phyloP scores from a whole-genome alignment of 2,329 filamentous ascomycete genomes.

The Ploettnerulaceae sp. region DNA sequence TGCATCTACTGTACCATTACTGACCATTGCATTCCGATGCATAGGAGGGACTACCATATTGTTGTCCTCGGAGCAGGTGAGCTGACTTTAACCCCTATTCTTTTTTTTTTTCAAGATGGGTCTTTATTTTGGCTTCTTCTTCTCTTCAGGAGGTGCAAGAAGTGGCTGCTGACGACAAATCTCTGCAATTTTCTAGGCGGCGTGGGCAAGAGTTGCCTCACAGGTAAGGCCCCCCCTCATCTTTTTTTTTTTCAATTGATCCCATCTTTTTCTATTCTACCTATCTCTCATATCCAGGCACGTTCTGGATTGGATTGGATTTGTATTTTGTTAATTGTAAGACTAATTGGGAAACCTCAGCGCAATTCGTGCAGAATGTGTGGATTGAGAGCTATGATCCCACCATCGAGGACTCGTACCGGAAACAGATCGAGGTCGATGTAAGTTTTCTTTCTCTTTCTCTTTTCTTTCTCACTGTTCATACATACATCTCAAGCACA shows the following conservation, averaged over 20 bases:
- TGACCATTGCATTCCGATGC: background rate
- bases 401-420: conserved; percentile 58
- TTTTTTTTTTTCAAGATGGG: too few relatives aligned
- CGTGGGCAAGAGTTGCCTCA: conserved; percentile 71
- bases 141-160: background rate
- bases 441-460: conserved; percentile 51
- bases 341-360: conserved; percentile 35
- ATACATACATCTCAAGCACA: too few relatives aligned
- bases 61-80: conserved; percentile 60
- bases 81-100: conserved; percentile 22
- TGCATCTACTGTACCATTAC: background rate
- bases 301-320: too few relatives aligned
- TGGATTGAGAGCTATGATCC: conserved; percentile 68
- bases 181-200: conserved; percentile 49
- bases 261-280: too few relatives aligned
- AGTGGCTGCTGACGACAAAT: conserved; percentile 22
- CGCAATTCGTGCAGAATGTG: conserved; percentile 71
- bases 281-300: too few relatives aligned
- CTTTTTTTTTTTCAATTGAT: background rate
- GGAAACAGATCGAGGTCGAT: conserved; percentile 61
- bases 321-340: background rate
- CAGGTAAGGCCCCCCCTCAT: conserved; percentile 46
- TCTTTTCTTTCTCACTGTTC: too few relatives aligned
- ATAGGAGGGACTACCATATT: conserved; percentile 59
- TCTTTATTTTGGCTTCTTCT: background rate